These are phyloP conservation scores for Podospora bellae-mahoneyi DNA, from an alignment of 495 filamentous ascomycete species.

Conservation along the genomic window DNA sequence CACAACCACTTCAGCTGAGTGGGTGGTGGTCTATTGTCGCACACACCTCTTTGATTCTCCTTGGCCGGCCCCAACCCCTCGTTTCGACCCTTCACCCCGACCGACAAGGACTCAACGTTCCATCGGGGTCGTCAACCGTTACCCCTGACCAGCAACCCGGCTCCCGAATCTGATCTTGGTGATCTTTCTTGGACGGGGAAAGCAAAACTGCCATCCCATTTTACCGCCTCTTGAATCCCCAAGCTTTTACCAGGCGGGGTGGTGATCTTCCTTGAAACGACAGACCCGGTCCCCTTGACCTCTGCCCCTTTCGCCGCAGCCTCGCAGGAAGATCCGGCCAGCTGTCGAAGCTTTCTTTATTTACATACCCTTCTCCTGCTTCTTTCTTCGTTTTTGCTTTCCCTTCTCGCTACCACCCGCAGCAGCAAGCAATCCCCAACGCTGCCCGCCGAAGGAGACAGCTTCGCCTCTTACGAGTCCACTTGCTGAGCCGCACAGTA, in stretches of 20 bases:
- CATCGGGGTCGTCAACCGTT: background rate
- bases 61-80: background rate
- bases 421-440: background rate
- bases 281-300: background rate
- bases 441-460: background rate
- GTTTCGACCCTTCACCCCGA: background rate
- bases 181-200: background rate
- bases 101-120: background rate
- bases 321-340: background rate
- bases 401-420: background rate
- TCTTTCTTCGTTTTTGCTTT: background rate
- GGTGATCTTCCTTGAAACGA: background rate
- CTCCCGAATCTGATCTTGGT: background rate
- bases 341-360: background rate
- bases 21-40: background rate
- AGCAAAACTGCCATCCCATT: background rate
- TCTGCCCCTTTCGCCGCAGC: slow-evolving; percentile 6
- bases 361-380: background rate
- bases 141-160: background rate
- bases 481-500: no score
- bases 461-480: background rate
- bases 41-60: background rate
- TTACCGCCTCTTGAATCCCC: background rate
- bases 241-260: background rate
- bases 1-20: background rate